Evolutionary conservation across 176 grass and related monocot species (phyloP).

Genomic region (Calamus simplicifolius): DNA sequence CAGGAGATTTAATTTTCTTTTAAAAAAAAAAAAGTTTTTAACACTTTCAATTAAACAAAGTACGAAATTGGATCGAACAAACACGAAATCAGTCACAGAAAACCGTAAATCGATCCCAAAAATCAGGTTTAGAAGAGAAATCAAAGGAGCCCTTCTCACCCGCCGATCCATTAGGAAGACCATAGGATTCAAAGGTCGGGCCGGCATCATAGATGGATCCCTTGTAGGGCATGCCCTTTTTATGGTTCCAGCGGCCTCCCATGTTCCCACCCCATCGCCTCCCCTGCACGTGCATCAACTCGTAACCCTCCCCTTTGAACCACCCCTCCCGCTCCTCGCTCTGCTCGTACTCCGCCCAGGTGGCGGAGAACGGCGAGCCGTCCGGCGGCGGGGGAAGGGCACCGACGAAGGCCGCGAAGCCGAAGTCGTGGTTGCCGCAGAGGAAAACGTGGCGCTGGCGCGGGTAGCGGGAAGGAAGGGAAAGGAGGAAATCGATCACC

Average conservation of each 20-base stretch:
- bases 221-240: conserved; percentile 49
- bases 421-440: conserved; percentile 92
- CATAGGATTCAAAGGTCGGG: conserved; percentile 83
- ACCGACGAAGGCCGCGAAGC: conserved; percentile 83
- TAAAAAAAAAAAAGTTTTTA: too few relatives aligned
- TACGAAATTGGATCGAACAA: too few relatives aligned
- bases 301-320: conserved; percentile 59
- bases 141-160: conserved; percentile 25
- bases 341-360: conserved; percentile 59
- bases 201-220: conserved; percentile 80
- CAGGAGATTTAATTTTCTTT: too few relatives aligned
- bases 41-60: too few relatives aligned
- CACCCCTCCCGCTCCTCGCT: conserved; percentile 73
- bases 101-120: not conserved
- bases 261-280: conserved; percentile 71
- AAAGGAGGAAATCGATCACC: conserved; percentile 66
- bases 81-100: too few relatives aligned
- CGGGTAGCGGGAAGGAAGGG: conserved; percentile 47
- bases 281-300: conserved; percentile 75
- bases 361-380: conserved; percentile 48
- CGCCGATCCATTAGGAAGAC: conserved; percentile 65
- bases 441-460: conserved; percentile 77
- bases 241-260: conserved; percentile 45
- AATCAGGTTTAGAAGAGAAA: conserved; percentile 4
- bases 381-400: conserved; percentile 58